A percentile compares a stretch with the other conserved stretches of the same genome.
These are phyloP conservation scores for Mimosa bimucronata DNA, from an alignment of 306 rosid genomes.

Conservation along the genomic window DNA sequence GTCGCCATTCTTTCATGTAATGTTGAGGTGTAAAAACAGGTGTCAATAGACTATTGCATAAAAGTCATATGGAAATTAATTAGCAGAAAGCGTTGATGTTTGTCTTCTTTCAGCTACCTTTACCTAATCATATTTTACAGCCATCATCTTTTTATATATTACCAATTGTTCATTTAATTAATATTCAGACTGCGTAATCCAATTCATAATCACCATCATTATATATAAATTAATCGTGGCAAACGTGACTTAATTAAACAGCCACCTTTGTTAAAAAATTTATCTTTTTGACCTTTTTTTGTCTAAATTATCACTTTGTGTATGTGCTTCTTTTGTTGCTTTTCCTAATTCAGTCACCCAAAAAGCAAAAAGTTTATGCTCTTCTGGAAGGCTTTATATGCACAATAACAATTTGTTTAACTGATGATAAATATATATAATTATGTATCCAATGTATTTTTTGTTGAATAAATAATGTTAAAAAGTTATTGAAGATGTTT, in stretches of 20 bases:
- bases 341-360: neutral
- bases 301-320: neutral
- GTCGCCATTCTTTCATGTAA: too few species aligned
- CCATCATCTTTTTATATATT: neutral
- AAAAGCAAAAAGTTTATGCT: neutral
- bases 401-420: neutral
- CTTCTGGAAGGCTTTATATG: neutral
- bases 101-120: neutral
- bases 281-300: neutral
- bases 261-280: neutral
- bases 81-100: neutral
- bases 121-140: neutral
- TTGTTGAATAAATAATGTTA: neutral
- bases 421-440: neutral
- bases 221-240: neutral
- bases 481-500: neutral
- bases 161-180: neutral
- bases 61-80: neutral
- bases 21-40: neutral
- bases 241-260: slow-evolving; percentile 6
- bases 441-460: neutral
- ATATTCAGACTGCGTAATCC: neutral
- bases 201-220: neutral
- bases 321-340: neutral
- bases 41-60: neutral